Percentiles rank a stretch among this genome's conserved stretches.
These are phyloP conservation scores for Alternaria sp. DNA, from an alignment of 2,329 filamentous ascomycete species.

Conservation along the genomic window DNA sequence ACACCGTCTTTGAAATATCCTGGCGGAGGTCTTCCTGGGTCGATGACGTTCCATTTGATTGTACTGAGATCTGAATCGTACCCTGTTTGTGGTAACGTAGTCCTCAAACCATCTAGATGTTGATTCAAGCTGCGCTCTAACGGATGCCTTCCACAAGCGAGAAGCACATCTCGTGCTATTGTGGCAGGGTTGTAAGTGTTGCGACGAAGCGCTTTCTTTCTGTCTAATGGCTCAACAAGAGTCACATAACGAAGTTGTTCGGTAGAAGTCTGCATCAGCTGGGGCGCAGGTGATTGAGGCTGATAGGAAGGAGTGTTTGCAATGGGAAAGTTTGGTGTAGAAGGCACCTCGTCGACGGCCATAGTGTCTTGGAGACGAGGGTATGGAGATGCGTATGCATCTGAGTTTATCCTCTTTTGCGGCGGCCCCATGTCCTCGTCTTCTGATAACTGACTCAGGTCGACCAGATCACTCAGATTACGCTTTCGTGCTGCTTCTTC, in stretches of 20 bases:
- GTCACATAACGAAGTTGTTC: constrained; percentile 26
- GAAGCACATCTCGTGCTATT: constrained; percentile 69
- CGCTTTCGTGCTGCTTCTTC: constrained; percentile 65
- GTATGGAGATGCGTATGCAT: constrained; percentile 18
- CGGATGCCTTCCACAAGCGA: constrained; percentile 69
- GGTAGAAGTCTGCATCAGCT: constrained; percentile 12
- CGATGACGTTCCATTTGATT: constrained; percentile 68
- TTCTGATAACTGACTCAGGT: constrained; percentile 60
- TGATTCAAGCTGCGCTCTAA: constrained; percentile 66
- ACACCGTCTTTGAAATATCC: constrained; percentile 42
- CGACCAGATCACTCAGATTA: constrained; percentile 62
- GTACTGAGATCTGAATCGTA: constrained; percentile 63
- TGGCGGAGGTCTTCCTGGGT: constrained; percentile 60
- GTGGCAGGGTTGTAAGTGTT: constrained; percentile 67
- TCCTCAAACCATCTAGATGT: constrained; percentile 62
- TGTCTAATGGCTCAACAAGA: constrained; percentile 58
- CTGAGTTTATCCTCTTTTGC: constrained; percentile 40
- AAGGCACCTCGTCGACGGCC: constrained; percentile 22
- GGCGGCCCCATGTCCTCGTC: constrained; percentile 51
- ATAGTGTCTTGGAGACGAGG: constrained; percentile 19
- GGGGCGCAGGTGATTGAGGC: constrained; percentile 17
- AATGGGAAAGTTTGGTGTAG: constrained; percentile 35
- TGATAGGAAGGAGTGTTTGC: constrained; percentile 20
- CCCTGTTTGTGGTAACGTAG: constrained; percentile 55
- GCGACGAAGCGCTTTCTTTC: constrained; percentile 57